A percentile compares a stretch with the other conserved stretches of the same genome.
phyloP scores from a whole-genome alignment of 2,329 filamentous ascomycete species.

The Phoma herbarum region DNA sequence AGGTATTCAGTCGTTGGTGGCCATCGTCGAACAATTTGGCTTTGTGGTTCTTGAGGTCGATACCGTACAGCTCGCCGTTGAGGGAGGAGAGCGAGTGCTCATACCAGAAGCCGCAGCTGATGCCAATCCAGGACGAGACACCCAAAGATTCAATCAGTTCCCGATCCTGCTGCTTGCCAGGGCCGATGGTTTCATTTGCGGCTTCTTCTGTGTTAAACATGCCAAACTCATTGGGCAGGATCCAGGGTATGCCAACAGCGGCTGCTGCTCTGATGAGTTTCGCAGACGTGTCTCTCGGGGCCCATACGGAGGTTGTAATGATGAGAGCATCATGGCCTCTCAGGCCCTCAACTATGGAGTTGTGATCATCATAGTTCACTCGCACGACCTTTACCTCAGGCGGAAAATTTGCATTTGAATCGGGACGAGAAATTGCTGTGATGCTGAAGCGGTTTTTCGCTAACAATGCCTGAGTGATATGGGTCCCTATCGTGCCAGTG shows the following conservation, averaged over 20 bases:
- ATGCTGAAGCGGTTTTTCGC: slow-evolving; percentile 57
- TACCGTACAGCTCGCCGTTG: slow-evolving; percentile 39
- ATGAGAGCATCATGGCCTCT: slow-evolving; percentile 51
- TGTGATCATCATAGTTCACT: slow-evolving; percentile 61
- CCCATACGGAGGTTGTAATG: slow-evolving; percentile 49
- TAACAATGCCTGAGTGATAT: slow-evolving; percentile 50
- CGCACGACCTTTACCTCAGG: slow-evolving; percentile 50
- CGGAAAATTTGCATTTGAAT: slow-evolving; percentile 55
- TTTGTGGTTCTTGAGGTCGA: slow-evolving; percentile 46
- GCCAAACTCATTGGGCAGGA: slow-evolving; percentile 53
- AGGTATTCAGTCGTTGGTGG: slow-evolving; percentile 45
- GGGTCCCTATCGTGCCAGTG: slow-evolving; percentile 33
- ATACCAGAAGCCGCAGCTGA: slow-evolving; percentile 48
- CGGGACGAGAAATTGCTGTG: slow-evolving; percentile 60
- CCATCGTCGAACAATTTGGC: slow-evolving; percentile 41
- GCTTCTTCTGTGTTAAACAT: slow-evolving; percentile 39
- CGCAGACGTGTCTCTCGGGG: slow-evolving; percentile 38
- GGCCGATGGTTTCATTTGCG: slow-evolving; percentile 17
- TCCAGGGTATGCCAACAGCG: slow-evolving; percentile 49
- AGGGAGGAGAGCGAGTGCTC: slow-evolving; percentile 46
- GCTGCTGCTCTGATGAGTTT: slow-evolving; percentile 49
- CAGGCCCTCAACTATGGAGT: slow-evolving; percentile 48
- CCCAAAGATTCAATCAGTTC: slow-evolving; percentile 35
- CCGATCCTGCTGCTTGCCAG: slow-evolving; percentile 23
- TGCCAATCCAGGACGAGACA: slow-evolving; percentile 34